Percentiles rank a stretch among this genome's conserved stretches.
phyloP scores from a whole-genome alignment of 805 yeast genomes.

The Starmerella floricola region DNA sequence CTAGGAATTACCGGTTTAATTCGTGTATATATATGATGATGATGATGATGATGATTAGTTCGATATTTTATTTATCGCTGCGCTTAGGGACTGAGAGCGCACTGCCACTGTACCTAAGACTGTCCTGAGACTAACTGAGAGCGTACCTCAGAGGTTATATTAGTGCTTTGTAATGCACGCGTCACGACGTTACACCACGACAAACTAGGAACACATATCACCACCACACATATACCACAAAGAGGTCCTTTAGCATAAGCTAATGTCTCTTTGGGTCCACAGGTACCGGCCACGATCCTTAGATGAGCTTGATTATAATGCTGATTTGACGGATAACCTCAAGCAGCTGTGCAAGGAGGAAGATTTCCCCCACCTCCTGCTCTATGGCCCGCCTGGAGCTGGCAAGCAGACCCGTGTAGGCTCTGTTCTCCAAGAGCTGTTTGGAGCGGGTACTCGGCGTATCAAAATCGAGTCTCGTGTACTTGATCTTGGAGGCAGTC shows the following conservation, averaged over 20 bases:
- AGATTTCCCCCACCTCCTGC: slow-evolving; percentile 83
- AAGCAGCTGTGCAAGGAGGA: slow-evolving; percentile 53
- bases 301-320: slow-evolving; percentile 54
- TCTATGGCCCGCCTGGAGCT: slow-evolving; percentile 94
- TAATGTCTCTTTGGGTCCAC: slow-evolving; percentile 77
- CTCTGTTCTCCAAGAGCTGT: slow-evolving; percentile 64
- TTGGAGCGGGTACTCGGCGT: slow-evolving; percentile 71
- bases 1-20: background rate
- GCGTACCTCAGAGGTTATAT: background rate
- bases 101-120: too few relatives aligned
- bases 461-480: slow-evolving; percentile 83
- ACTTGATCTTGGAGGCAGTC: slow-evolving; percentile 48
- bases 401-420: slow-evolving; percentile 92
- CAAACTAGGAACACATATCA: too few relatives aligned
- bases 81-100: too few relatives aligned
- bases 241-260: too few relatives aligned
- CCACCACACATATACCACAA: too few relatives aligned
- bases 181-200: too few relatives aligned
- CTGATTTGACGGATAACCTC: slow-evolving; percentile 49
- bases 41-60: too few relatives aligned
- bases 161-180: slow-evolving; percentile 1
- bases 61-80: too few relatives aligned
- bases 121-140: too few relatives aligned
- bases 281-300: slow-evolving; percentile 72
- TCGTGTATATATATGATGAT: background rate